Evolutionary conservation across 768 basidiomycete genomes (phyloP), one percentile per base, ranked within the genome.

Genomic region (Mycena polygramma): DNA sequence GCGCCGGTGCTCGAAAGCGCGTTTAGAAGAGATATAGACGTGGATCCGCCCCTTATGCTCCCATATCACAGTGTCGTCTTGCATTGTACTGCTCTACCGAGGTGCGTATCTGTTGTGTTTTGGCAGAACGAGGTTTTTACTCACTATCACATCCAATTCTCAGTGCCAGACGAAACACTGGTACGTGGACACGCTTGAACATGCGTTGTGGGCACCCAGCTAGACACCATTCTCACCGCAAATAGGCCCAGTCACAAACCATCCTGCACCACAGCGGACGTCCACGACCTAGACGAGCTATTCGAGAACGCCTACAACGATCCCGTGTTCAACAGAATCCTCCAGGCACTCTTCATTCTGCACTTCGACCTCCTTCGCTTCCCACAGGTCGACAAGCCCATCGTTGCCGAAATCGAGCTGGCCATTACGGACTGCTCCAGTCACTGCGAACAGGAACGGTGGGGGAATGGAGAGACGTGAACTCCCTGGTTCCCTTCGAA

Each of bases 71-170:
- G 63, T 65, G 63, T 39, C 57, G 49, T 14, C 19, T 35, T 0
- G 54, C 24, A 14, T 65, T n/a, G 17, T 65, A 65, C 17, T 65
- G 63, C 30, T 65, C 63, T 9, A 46, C 54, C 22, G 45, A 48
- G 46, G 63, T 65, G n/a, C n/a, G n/a, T n/a, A n/a, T n/a, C n/a
- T n/a, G n/a, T n/a, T n/a, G n/a, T n/a, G n/a, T n/a, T n/a, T n/a
- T n/a, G n/a, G n/a, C n/a, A n/a, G n/a, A n/a, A n/a, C n/a, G n/a
- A n/a, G 11, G 26, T 14, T 17, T 7, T 22, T 52, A n/a, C n/a
- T 8, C 2, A 30, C 52, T 13, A 5, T 10, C 46, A 22, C 35
- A 62, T 20, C 4, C 5, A 6, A 39, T 22, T 13, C 48, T 3
- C 17, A 65, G 63, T 65, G 63, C 45, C 63, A 65, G 17, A 22